Evolutionary conservation across 352 stramenopile species (phyloP).

Genomic region (Phytopythium mirpurense): DNA sequence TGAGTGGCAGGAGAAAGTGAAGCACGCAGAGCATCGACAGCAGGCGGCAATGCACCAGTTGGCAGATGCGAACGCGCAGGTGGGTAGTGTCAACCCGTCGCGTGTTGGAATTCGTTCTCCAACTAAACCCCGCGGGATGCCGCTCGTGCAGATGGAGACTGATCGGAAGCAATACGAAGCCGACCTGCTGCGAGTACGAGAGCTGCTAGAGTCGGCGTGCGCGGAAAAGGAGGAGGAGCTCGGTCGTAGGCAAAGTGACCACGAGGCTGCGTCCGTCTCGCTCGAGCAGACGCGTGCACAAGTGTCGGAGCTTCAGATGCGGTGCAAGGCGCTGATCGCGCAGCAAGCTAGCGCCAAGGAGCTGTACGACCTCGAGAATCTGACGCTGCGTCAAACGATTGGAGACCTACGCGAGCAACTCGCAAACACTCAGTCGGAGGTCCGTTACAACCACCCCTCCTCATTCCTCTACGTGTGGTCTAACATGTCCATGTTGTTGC

Average conservation of each 20-base stretch:
- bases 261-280: neutral
- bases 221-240: constrained; percentile 3
- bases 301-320: constrained; percentile 11
- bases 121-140: neutral
- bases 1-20: constrained; percentile 20
- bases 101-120: neutral
- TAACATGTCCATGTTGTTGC: neutral
- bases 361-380: constrained; percentile 17
- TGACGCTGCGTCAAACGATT: constrained; percentile 1
- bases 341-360: constrained; percentile 21
- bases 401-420: neutral
- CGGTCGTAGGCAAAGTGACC: neutral
- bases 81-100: neutral
- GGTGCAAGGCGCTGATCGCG: constrained; percentile 16
- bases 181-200: neutral
- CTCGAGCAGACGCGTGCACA: constrained; percentile 3
- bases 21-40: neutral
- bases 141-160: neutral
- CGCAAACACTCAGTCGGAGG: neutral
- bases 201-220: constrained; percentile 10
- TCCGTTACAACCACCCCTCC: neutral
- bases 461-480: neutral
- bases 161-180: constrained; percentile 5
- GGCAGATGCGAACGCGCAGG: neutral
- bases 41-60: neutral